Evolutionary conservation across 2,329 filamentous ascomycete species (phyloP).

Genomic region (Arthrinium phaeospermum): DNA sequence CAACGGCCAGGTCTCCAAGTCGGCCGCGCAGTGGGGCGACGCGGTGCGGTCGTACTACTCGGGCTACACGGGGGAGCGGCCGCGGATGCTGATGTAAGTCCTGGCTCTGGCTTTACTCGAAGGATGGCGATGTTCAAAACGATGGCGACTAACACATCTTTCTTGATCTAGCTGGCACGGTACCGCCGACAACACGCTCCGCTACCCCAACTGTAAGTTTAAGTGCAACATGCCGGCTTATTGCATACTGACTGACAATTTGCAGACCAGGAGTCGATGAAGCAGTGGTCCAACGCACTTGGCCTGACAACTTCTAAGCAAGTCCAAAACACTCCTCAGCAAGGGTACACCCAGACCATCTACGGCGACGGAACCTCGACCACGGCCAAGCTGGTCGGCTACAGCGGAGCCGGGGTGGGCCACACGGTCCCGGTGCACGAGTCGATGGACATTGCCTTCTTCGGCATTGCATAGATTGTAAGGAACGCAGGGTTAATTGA

Average conservation of each 20-base stretch:
- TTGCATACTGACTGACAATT: neutral
- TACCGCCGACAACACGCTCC: slow-evolving; percentile 33
- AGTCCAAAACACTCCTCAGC: slow-evolving; percentile 23
- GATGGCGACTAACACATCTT: neutral
- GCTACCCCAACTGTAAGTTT: slow-evolving; percentile 28
- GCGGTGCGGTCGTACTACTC: slow-evolving; percentile 47
- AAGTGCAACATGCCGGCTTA: neutral
- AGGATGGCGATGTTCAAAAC: neutral
- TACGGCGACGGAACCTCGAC: slow-evolving; percentile 23
- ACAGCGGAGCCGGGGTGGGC: slow-evolving; percentile 24
- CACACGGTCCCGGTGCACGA: slow-evolving; percentile 26
- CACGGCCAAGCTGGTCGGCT: slow-evolving; percentile 22
- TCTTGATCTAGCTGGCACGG: slow-evolving; percentile 32
- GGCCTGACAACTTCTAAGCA: slow-evolving; percentile 30
- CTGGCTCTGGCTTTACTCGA: no score
- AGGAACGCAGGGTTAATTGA: no score
- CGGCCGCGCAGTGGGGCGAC: slow-evolving; percentile 52
- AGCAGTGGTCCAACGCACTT: slow-evolving; percentile 44
- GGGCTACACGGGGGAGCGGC: slow-evolving; percentile 35
- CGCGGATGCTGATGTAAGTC: slow-evolving; percentile 32
- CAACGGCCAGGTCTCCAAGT: slow-evolving; percentile 47
- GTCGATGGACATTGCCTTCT: slow-evolving; percentile 26
- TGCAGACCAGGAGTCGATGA: slow-evolving; percentile 34
- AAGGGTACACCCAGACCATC: slow-evolving; percentile 23
- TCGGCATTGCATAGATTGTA: slow-evolving; percentile 21